These are phyloP conservation scores for Murraya koenigii DNA, from an alignment of 345 rosid species.

Conservation along the genomic window DNA sequence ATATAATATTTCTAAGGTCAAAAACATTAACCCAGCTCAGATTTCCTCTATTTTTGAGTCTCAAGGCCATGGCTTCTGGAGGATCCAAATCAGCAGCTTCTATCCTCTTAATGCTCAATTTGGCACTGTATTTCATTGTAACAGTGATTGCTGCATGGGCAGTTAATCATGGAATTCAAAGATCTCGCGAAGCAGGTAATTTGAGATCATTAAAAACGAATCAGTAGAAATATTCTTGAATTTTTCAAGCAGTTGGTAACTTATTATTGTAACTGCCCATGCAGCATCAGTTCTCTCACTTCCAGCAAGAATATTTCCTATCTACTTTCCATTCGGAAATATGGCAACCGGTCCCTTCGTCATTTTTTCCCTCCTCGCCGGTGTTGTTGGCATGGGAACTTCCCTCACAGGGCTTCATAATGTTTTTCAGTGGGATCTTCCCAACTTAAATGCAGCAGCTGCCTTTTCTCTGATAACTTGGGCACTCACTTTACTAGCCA, in stretches of 20 bases:
- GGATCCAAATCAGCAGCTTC: constrained; percentile 62
- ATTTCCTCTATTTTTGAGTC: background rate
- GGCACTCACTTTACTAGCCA: constrained; percentile 71
- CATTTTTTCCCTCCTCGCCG: constrained; percentile 68
- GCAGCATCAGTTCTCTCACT: constrained; percentile 65
- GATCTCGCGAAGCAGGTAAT: constrained; percentile 61
- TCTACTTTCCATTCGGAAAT: constrained; percentile 81
- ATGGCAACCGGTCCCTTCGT: constrained; percentile 80
- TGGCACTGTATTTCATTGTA: constrained; percentile 61
- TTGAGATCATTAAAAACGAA: background rate
- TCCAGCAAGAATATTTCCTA: constrained; percentile 80
- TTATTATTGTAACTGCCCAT: background rate
- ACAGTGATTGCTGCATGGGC: constrained; percentile 72
- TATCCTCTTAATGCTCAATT: constrained; percentile 62
- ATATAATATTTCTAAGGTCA: constrained; percentile 3
- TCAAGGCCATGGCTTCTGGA: constrained; percentile 54
- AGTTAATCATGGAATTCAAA: constrained; percentile 63
- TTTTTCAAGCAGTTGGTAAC: background rate
- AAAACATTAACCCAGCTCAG: background rate
- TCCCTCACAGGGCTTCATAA: constrained; percentile 58
- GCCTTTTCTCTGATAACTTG: constrained; percentile 61
- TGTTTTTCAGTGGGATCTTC: constrained; percentile 39
- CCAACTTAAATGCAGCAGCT: constrained; percentile 65
- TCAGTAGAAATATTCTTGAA: background rate
- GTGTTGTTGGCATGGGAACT: constrained; percentile 71